A percentile compares a stretch with the other conserved stretches of the same genome.
Evolutionary conservation across 805 yeast genomes (phyloP).

Genomic region (Saccharomycopsis guyanensis): DNA sequence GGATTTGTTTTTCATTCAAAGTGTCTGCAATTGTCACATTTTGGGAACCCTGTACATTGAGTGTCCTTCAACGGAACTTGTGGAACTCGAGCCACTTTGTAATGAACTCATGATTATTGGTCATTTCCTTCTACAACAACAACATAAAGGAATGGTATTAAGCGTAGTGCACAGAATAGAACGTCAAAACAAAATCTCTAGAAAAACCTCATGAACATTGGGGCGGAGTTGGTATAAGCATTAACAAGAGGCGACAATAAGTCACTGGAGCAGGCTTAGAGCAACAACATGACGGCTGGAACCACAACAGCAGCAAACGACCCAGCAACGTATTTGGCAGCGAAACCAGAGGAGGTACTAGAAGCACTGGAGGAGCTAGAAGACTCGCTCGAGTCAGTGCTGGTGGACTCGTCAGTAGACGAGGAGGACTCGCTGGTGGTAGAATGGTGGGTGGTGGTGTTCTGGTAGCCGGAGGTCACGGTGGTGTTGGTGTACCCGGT

Average conservation of each 20-base stretch:
- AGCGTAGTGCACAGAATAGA: background rate
- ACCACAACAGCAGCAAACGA: background rate
- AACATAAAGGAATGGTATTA: background rate
- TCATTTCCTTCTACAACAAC: no score
- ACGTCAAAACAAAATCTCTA: background rate
- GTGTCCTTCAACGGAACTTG: no score
- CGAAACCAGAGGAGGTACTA: background rate
- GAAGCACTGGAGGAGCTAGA: background rate
- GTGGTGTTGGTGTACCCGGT: background rate
- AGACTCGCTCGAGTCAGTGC: background rate
- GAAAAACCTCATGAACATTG: no score
- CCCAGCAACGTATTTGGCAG: background rate
- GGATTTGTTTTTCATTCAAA: no score
- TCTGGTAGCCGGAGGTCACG: background rate
- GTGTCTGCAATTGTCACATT: no score
- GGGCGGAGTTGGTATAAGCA: no score
- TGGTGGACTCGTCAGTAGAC: background rate
- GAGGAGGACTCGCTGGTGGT: no score
- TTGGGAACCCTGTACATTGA: no score
- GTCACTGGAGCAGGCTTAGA: no score
- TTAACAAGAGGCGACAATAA: no score
- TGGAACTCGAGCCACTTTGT: no score
- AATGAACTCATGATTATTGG: no score
- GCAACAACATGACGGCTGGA: background rate
- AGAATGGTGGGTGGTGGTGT: background rate